A percentile compares a stretch with the other conserved stretches of the same genome.
phyloP scores from a whole-genome alignment of 306 rosid genomes.

The Betula pendula region DNA sequence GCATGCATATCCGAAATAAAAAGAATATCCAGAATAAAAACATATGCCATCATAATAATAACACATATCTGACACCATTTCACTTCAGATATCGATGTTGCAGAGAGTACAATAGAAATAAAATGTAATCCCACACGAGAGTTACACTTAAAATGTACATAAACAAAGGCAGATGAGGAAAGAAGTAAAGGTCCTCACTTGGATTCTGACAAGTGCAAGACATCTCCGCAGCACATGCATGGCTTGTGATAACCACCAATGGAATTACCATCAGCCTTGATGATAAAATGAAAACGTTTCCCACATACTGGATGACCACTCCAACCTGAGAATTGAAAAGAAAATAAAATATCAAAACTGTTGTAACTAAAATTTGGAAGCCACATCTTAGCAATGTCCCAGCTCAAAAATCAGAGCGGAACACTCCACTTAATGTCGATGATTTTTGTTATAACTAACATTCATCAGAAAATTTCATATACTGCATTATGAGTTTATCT shows the following conservation, averaged over 20 bases:
- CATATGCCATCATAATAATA: neutral
- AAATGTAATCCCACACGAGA: neutral
- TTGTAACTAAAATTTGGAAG: neutral
- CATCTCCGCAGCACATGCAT: slow-evolving; percentile 97
- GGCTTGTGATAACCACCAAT: slow-evolving; percentile 97
- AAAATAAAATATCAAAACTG: slow-evolving; percentile 20
- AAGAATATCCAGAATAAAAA: neutral
- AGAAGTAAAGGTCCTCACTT: slow-evolving; percentile 59
- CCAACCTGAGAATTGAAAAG: slow-evolving; percentile 62
- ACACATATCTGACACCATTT: neutral
- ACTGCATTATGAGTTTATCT: neutral
- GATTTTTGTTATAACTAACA: neutral
- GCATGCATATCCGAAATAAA: neutral
- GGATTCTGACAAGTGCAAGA: slow-evolving; percentile 88
- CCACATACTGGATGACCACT: slow-evolving; percentile 93
- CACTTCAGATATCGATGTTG: neutral
- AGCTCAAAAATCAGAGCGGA: neutral
- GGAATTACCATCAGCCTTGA: slow-evolving; percentile 87
- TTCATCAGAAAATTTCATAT: neutral
- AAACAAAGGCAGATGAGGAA: neutral
- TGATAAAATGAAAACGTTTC: slow-evolving; percentile 90
- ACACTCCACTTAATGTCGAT: neutral
- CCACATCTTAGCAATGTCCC: neutral
- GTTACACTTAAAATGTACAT: neutral
- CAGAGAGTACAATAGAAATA: neutral